Evolutionary conservation across 2,329 filamentous ascomycete species (phyloP), one percentile per base, ranked within the genome.

Genomic region (Elsinoe necatrix): DNA sequence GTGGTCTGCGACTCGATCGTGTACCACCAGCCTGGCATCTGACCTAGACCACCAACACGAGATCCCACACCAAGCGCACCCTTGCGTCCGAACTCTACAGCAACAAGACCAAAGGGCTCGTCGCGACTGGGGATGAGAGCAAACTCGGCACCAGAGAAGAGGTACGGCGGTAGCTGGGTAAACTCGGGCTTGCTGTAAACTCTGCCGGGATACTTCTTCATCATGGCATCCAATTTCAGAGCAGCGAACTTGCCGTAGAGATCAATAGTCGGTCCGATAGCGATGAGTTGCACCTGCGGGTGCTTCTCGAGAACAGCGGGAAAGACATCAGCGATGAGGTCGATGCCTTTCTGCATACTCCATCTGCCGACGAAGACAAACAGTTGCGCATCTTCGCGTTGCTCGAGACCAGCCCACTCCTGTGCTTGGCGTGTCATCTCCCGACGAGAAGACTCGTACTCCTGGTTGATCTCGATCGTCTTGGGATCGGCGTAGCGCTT

Each of bases 11-110:
- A 84, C 66, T 86, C 83, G 57, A 86, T 79, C 0, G 83, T 85
- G 66, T 80, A 86, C 83, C 83, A 86, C 79, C 82, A 85, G 21
- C 83, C 83, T 18, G 83, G 83, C 82, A 86, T 85, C 64, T 84
- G 80, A n/a, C 83, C 82, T 20, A 86, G 74, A 56, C 83, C 83
- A 61, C 83, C 83, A 35, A 86, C 83, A 55, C 82, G 75, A 35
- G 82, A 80, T 45, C 83, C 83, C 57, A 86, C 81, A 62, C 83
- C 83, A 42, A 86, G 74, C 18, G 83, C 83, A 63, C 83, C 83
- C 66, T 86, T 85, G 21, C 83, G 75, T 57, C 83, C 83, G 61
- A 86, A 86, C 63, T 86, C 83, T 43, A 86, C 83, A 27, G 83
- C 83, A 4, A 86, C 83, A 27, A 86, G 71, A 51, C 83, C 83